Evolutionary conservation across 345 rosid species (phyloP), one percentile per base, ranked within the genome.

Genomic region (Gossypium stocksii): DNA sequence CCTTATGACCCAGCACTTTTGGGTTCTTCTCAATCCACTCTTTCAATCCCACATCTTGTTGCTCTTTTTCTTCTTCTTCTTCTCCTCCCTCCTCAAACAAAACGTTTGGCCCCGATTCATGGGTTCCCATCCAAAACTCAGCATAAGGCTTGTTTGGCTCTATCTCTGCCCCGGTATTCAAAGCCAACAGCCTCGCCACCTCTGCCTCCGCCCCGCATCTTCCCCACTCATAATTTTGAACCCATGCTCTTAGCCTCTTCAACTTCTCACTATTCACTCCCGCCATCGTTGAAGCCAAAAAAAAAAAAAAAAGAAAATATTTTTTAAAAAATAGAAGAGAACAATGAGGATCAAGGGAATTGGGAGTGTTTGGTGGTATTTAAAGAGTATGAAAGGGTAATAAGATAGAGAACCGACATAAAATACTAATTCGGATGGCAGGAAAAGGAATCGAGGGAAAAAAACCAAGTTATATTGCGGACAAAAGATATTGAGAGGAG

Each of bases 201-300:
- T 76, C 83, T 9, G 97, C 89, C 51, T 89, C 94, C 20, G 43
- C n/a, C 12, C 97, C 99, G 14, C 52, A 29, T 73, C 81, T 80
- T 1, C 99, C 99, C 99, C 99, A 96, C 66, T 88, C 92, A 77
- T 93, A 96, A 72, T 85, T 88, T 75, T 91, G 91, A 2, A 96
- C 90, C 16, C 93, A 91, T 66, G 94, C 90, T 71, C 80, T 83
- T 68, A 95, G 87, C 52, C 93, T 77, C 74, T 54, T 81, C 57
- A 88, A 77, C 52, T 73, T 71, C 13, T 78, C 80, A 51, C 71
- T 82, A 67, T 84, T 80, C 14, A 78, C 80, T 20, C 80, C 71
- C 2, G 72, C 64, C 77, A 74, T 74, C 25, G 58, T 45, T 11
- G 11, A 13, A 23, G 9, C 4, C 15, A 1, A 3, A 4, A 25